Evolutionary conservation across 2,329 filamentous ascomycete species (phyloP).

Genomic region (Whalleya microplaca): DNA sequence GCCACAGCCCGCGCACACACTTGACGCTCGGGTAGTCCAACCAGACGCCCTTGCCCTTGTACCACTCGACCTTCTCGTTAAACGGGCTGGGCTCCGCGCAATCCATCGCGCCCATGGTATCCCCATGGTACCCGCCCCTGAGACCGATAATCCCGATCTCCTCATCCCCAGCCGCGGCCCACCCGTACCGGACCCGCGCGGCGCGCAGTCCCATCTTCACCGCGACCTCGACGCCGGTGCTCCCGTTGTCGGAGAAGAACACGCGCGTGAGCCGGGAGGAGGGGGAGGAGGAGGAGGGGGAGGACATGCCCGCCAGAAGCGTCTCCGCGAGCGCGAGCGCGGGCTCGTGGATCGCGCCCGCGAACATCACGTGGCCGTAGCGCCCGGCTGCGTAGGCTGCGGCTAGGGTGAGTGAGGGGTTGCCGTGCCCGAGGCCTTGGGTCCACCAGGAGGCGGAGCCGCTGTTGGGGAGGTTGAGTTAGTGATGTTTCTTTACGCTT

Average conservation of each 20-base stretch:
- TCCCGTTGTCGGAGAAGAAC: slow-evolving; percentile 85
- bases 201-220: slow-evolving; percentile 84
- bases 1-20: slow-evolving; percentile 69
- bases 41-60: slow-evolving; percentile 78
- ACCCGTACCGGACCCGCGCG: slow-evolving; percentile 67
- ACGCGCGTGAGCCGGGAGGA: slow-evolving; percentile 71
- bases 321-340: slow-evolving; percentile 70
- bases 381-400: slow-evolving; percentile 81
- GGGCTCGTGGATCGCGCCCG: slow-evolving; percentile 77
- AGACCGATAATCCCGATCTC: slow-evolving; percentile 73
- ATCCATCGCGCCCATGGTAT: slow-evolving; percentile 89
- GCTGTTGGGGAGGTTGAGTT: not conserved
- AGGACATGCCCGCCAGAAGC: slow-evolving; percentile 61
- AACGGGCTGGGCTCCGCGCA: slow-evolving; percentile 76
- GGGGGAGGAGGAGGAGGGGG: too few species aligned
- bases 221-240: slow-evolving; percentile 81
- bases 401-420: slow-evolving; percentile 70
- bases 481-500: not conserved
- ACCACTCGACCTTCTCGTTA: slow-evolving; percentile 88
- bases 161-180: slow-evolving; percentile 57
- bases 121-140: slow-evolving; percentile 82
- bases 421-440: slow-evolving; percentile 82
- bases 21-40: slow-evolving; percentile 77
- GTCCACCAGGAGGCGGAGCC: slow-evolving; percentile 93
- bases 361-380: slow-evolving; percentile 90